phyloP scores from a whole-genome alignment of 495 filamentous ascomycete species.

The Annulohypoxylon bovei region DNA sequence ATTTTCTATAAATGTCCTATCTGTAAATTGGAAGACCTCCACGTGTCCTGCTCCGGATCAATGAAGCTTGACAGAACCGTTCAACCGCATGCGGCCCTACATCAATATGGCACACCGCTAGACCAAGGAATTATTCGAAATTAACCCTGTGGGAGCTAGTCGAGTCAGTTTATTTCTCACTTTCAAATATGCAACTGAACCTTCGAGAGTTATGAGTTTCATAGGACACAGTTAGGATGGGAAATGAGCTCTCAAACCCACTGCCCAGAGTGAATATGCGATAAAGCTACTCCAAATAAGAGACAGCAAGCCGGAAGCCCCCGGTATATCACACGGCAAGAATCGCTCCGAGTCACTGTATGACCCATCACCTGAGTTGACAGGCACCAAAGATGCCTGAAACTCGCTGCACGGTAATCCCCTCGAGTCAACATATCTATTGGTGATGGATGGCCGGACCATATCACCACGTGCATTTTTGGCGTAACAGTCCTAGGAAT shows the following conservation, averaged over 20 bases:
- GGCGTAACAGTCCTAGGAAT: too few relatives aligned
- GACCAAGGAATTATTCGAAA: background rate
- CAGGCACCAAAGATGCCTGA: background rate
- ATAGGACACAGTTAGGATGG: background rate
- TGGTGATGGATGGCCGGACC: too few relatives aligned
- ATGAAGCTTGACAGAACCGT: background rate
- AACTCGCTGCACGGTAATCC: background rate
- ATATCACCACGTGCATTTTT: too few relatives aligned
- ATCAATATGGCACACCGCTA: background rate
- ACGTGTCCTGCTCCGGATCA: constrained; percentile 10
- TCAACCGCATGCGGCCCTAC: constrained; percentile 1
- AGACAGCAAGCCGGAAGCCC: background rate
- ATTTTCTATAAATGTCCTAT: background rate
- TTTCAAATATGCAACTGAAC: background rate
- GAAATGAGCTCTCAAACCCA: too few relatives aligned
- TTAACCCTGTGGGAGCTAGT: background rate
- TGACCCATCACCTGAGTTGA: background rate
- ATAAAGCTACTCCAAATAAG: background rate
- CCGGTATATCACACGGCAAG: background rate
- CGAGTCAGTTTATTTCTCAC: background rate
- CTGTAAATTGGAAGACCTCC: background rate
- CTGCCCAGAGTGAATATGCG: background rate
- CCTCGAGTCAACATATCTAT: background rate
- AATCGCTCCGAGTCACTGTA: background rate
- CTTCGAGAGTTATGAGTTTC: background rate